phyloP scores from a whole-genome alignment of 2,329 filamentous ascomycete species.

The Cladorrhinum sp. region DNA sequence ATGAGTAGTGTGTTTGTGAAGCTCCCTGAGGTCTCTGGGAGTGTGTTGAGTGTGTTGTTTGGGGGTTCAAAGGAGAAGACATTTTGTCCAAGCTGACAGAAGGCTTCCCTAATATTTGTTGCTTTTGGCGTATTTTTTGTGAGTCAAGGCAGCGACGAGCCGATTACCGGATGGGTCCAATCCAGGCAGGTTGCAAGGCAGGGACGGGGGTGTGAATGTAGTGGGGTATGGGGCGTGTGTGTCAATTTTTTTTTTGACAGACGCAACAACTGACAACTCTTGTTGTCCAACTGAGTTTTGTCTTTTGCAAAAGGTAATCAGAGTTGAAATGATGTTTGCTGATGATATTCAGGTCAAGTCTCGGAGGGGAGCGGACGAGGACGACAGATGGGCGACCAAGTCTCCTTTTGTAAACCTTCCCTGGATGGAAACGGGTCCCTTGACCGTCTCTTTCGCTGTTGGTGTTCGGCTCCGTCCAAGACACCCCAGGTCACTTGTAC shows the following conservation, averaged over 20 bases:
- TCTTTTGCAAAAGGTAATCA: conserved; percentile 7
- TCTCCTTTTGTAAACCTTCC: conserved; percentile 25
- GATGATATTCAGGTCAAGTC: conserved; percentile 7
- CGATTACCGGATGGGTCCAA: conserved; percentile 24
- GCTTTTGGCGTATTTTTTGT: conserved; percentile 25
- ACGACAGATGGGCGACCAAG: conserved; percentile 17
- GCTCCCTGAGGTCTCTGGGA: conserved; percentile 18
- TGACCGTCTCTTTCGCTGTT: conserved; percentile 21
- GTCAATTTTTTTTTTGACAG: background rate
- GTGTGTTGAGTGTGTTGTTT: conserved; percentile 20
- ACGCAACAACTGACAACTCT: background rate
- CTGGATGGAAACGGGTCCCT: conserved; percentile 9
- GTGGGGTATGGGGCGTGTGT: conserved; percentile 16
- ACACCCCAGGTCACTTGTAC: conserved; percentile 28
- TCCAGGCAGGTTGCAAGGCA: conserved; percentile 14
- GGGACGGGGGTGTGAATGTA: conserved; percentile 17
- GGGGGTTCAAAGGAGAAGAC: conserved; percentile 16
- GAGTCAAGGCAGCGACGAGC: conserved; percentile 27
- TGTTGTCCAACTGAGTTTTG: background rate
- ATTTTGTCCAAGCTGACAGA: conserved; percentile 18
- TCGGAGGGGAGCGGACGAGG: conserved; percentile 13
- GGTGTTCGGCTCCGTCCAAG: conserved; percentile 25
- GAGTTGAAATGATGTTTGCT: conserved; percentile 2
- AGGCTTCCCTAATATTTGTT: conserved; percentile 23
- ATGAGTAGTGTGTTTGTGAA: conserved; percentile 25